Evolutionary conservation across 78 protist genomes (phyloP), one percentile per base, ranked within the genome.

Genomic region (Blattamonas nauphoetae): DNA sequence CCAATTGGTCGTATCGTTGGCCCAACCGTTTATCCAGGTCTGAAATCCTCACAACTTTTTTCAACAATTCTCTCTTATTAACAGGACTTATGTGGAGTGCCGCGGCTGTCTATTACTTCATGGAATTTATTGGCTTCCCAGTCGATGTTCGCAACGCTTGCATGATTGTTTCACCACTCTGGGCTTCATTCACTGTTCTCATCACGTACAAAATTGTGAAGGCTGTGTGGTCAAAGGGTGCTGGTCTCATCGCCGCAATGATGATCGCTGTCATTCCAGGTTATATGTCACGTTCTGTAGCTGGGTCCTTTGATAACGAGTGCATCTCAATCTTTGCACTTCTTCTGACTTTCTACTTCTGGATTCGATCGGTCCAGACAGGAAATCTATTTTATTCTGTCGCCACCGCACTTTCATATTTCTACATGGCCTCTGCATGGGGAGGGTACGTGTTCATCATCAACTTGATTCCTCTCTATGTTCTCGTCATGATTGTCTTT

Each of bases 231-330:
- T 89, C 3, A 45, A 6, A 35, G 44, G 32, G 33, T n/a, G 92
- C 97, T 2, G 97, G 94, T 44, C 88, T 95, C 3, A 85, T 95
- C 41, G 97, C 98, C 2, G 98, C 98, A 1, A 95, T 94, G 21
- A 81, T 97, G 88, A 80, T 96, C 64, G 94, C 96, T 81, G 71
- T 95, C 2, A 95, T 94, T 1, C 98, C 98, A 43, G 97, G 95
- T 88, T 95, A 98, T 93, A 91, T 96, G 85, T 88, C 96, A 81
- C 95, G 99, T 36, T 95, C 98, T 11, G 99, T 98, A 0, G 99
- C 98, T 0, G 99, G 99, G 0, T 94, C 97, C 4, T 98, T 92
- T 85, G 99, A 98, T 87, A 97, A 98, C 91, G 99, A 98, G 90
- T 93, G 94, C 44, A 90, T 97, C 78, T 98, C 99, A 3, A 95